A percentile compares a stretch with the other conserved stretches of the same genome.
Evolutionary conservation across 345 rosid species (phyloP).

Genomic region (Trapa incisa): DNA sequence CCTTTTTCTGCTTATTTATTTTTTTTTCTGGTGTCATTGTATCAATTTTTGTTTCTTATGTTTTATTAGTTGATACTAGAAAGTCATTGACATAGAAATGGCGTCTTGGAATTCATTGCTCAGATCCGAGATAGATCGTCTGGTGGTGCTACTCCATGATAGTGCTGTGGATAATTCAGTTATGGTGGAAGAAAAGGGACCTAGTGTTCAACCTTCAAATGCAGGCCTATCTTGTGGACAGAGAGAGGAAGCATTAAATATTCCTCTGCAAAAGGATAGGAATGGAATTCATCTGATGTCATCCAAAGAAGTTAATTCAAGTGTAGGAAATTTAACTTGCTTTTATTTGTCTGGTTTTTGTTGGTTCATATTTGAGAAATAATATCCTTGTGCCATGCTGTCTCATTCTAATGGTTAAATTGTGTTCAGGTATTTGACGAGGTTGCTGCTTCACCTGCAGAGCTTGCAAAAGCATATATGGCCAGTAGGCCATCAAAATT

Average conservation of each 20-base stretch:
- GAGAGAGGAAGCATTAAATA: slow-evolving; percentile 20
- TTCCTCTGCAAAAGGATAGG: slow-evolving; percentile 20
- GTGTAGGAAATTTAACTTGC: slow-evolving; percentile 20
- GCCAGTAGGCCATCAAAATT: slow-evolving; percentile 39
- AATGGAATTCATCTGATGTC: slow-evolving; percentile 21
- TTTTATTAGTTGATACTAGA: background rate
- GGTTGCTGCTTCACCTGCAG: slow-evolving; percentile 71
- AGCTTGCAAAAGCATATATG: slow-evolving; percentile 97
- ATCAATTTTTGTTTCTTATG: background rate
- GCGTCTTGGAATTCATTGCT: background rate
- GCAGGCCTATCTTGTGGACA: slow-evolving; percentile 16
- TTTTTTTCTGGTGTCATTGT: background rate
- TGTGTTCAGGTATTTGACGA: slow-evolving; percentile 53
- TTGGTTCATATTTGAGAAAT: background rate
- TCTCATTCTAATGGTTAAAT: background rate
- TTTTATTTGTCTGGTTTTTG: background rate
- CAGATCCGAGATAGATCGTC: slow-evolving; percentile 82
- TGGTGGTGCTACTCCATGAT: slow-evolving; percentile 60
- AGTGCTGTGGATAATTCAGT: slow-evolving; percentile 33
- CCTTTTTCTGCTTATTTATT: background rate
- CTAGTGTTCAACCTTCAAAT: slow-evolving; percentile 26
- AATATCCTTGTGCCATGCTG: background rate
- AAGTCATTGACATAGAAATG: background rate
- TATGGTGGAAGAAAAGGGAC: slow-evolving; percentile 29
- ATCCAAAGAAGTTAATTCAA: slow-evolving; percentile 32